Evolutionary conservation across 208 protist genomes (phyloP).

Genomic region (Polymyxa betae): DNA sequence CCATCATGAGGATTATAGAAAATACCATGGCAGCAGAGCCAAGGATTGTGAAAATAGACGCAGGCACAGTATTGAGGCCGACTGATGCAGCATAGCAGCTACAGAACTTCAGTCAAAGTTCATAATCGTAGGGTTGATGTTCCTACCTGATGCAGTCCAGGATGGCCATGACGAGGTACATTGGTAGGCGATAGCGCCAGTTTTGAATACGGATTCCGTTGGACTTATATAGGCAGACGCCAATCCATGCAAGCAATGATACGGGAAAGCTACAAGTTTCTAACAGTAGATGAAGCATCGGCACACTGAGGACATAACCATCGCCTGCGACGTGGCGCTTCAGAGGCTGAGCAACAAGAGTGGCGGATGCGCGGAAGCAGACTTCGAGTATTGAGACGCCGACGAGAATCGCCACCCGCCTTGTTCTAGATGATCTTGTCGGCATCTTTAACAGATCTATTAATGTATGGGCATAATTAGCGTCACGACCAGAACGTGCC

Average conservation of each 20-base stretch:
- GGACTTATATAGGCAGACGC: background rate
- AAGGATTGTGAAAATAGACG: conserved; percentile 16
- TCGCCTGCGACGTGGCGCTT: background rate
- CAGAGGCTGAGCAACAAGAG: background rate
- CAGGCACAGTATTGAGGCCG: conserved; percentile 20
- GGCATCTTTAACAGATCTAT: too few relatives aligned
- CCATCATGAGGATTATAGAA: background rate
- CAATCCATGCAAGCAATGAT: conserved; percentile 5
- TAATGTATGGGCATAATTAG: too few relatives aligned
- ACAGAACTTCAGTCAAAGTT: background rate
- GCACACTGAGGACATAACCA: background rate
- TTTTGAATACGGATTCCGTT: background rate
- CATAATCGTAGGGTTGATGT: background rate
- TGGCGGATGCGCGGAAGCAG: background rate
- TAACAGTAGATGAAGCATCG: background rate
- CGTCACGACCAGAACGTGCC: too few relatives aligned
- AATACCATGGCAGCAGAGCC: background rate
- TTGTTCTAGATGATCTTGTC: background rate
- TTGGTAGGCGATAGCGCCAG: background rate
- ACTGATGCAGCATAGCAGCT: background rate
- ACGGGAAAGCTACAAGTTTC: conserved; percentile 1
- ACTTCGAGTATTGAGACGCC: background rate
- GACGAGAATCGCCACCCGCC: background rate
- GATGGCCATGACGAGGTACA: conserved; percentile 6
- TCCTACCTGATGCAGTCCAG: conserved; percentile 29